These are phyloP conservation scores for Suillus variegatus DNA, from an alignment of 768 basidiomycete genomes.

Conservation along the genomic window DNA sequence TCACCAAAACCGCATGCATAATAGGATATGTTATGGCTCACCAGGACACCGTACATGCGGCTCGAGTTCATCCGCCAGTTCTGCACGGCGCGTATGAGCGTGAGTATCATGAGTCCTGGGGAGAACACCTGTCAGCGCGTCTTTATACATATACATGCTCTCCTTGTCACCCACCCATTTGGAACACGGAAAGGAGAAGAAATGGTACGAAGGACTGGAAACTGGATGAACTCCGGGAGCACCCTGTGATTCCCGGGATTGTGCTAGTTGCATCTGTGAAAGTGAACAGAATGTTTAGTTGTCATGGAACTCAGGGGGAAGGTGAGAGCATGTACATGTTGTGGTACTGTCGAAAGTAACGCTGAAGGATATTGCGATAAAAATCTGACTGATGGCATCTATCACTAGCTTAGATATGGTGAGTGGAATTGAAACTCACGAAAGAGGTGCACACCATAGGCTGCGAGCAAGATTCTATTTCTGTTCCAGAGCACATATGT, in stretches of 20 bases:
- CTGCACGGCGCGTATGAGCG: neutral
- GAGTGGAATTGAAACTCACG: neutral
- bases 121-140: neutral
- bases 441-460: neutral
- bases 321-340: neutral
- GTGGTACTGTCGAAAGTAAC: neutral
- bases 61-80: neutral
- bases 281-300: neutral
- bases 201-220: neutral
- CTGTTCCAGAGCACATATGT: neutral
- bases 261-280: neutral
- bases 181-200: neutral
- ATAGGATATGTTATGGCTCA: neutral
- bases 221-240: neutral
- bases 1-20: neutral
- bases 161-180: neutral
- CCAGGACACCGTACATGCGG: neutral
- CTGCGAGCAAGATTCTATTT: neutral
- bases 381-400: neutral
- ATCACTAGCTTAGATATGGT: too few species aligned
- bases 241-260: conserved; percentile 1
- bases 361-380: neutral
- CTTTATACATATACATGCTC: too few species aligned
- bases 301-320: neutral
- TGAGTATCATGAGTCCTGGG: neutral